Percentiles rank a stretch among this genome's conserved stretches.
Conservation (phyloP, 176 grass and related monocot species). For the Phoenix dactylifera region DNA sequence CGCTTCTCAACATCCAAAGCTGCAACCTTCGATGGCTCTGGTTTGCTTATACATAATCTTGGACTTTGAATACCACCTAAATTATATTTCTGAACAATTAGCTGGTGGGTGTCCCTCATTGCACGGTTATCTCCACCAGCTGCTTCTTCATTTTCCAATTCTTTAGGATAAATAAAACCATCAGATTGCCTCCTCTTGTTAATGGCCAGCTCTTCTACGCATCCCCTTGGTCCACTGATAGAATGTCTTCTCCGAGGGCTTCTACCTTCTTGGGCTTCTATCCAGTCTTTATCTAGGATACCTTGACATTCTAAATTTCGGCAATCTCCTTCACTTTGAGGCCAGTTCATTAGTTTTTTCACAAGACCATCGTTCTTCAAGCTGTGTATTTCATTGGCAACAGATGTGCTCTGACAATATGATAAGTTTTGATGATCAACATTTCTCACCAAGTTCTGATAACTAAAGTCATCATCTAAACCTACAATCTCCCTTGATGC, state of each 20-base stretch:
- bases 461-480: conserved; percentile 25
- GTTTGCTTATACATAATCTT: conserved; percentile 53
- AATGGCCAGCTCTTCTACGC: conserved; percentile 36
- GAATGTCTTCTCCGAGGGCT: conserved; percentile 76
- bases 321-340: conserved; percentile 40
- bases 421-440: background rate
- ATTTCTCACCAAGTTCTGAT: background rate
- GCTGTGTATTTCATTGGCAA: conserved; percentile 5
- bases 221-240: conserved; percentile 64
- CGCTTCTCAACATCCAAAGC: conserved; percentile 71
- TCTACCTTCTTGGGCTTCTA: conserved; percentile 43
- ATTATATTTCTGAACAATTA: conserved; percentile 38
- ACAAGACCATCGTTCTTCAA: conserved; percentile 34
- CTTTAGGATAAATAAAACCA: conserved; percentile 68
- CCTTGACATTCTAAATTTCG: conserved; percentile 41
- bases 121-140: conserved; percentile 9
- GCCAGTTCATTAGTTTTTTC: conserved; percentile 53
- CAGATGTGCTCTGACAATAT: background rate
- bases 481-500: conserved; percentile 28
- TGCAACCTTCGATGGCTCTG: conserved; percentile 51
- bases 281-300: conserved; percentile 72
- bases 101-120: conserved; percentile 23
- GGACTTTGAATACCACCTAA: conserved; percentile 56
- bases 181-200: conserved; percentile 89
- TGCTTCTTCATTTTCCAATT: conserved; percentile 37